Evolutionary conservation across 2,329 filamentous ascomycete species (phyloP).

Genomic region (Xylaria sp.): DNA sequence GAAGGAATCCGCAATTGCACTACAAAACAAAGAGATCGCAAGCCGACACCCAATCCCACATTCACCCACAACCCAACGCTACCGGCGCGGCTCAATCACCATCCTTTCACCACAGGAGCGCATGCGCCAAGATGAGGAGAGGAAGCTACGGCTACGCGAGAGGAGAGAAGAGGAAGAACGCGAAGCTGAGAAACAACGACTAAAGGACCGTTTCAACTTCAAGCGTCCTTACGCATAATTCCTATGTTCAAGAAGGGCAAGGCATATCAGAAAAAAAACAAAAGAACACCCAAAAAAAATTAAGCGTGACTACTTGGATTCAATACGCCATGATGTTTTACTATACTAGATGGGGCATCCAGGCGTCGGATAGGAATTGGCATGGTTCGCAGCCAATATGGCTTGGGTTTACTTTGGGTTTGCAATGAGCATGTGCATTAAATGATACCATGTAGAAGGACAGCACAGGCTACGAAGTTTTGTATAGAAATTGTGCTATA

Average conservation of each 20-base stretch:
- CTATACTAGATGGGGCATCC: constrained; percentile 24
- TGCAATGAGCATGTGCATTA: constrained; percentile 30
- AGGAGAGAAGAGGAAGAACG: constrained; percentile 44
- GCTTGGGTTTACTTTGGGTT: constrained; percentile 23
- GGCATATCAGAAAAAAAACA: not conserved
- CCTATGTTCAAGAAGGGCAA: not conserved
- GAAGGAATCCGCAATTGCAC: constrained; percentile 52
- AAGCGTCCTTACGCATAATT: constrained; percentile 23
- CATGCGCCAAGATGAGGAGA: constrained; percentile 37
- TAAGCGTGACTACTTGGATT: not conserved
- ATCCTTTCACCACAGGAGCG: constrained; percentile 40
- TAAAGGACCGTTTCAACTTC: constrained; percentile 54
- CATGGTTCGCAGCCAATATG: constrained; percentile 18
- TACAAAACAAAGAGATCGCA: constrained; percentile 57
- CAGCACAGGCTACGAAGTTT: constrained; percentile 13
- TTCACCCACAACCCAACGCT: constrained; percentile 45
- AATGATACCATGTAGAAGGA: constrained; percentile 38
- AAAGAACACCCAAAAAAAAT: constrained; percentile 20
- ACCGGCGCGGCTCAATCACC: constrained; percentile 51
- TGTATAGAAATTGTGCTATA: constrained; percentile 32
- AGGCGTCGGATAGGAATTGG: constrained; percentile 20
- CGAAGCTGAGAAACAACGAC: constrained; percentile 53
- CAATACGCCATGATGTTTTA: constrained; percentile 24
- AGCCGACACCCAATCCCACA: constrained; percentile 49
- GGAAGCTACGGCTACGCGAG: constrained; percentile 43